Percentiles rank a stretch among this genome's conserved stretches.
Conservation (phyloP, 1,284 basidiomycete genomes). For the Microbotryomycetes sp. region DNA sequence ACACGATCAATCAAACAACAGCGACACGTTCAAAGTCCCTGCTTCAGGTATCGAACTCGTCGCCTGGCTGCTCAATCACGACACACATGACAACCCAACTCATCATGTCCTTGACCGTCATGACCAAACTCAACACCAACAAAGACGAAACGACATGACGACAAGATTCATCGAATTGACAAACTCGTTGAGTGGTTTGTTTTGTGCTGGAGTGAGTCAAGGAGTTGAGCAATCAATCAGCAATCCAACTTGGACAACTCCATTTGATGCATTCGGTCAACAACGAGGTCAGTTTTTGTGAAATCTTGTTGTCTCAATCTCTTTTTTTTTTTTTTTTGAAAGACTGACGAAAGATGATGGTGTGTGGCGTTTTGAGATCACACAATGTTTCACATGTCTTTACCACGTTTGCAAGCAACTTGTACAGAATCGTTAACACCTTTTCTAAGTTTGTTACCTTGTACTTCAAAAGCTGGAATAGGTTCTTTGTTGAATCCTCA, state of each 20-base stretch:
- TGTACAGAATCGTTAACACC: constrained; percentile 97
- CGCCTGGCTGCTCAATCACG: constrained; percentile 87
- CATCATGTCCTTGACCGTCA: too few species aligned
- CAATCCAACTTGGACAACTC: constrained; percentile 22
- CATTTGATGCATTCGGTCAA: constrained; percentile 12
- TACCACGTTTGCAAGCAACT: constrained; percentile 71
- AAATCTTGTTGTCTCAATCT: constrained; percentile 17
- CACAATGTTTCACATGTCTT: constrained; percentile 46
- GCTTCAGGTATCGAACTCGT: constrained; percentile 82
- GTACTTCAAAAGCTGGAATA: constrained; percentile 85
- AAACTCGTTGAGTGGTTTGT: constrained; percentile 82
- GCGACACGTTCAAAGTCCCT: constrained; percentile 53
- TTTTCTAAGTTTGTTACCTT: constrained; percentile 88
- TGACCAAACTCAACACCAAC: constrained; percentile 8
- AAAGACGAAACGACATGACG: constrained; percentile 9
- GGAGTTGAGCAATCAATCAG: constrained; percentile 7
- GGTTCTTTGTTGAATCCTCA: constrained; percentile 79
- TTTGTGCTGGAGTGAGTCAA: constrained; percentile 75
- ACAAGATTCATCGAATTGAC: constrained; percentile 72
- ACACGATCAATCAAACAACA: too few species aligned
- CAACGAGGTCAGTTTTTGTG: constrained; percentile 33
- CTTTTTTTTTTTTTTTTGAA: neutral
- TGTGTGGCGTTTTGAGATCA: constrained; percentile 51
- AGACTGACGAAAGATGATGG: neutral
- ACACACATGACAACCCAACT: too few species aligned